Evolutionary conservation across 805 yeast genomes (phyloP), one percentile per base, ranked within the genome.

Genomic region (Saccharomycopsis sp.): DNA sequence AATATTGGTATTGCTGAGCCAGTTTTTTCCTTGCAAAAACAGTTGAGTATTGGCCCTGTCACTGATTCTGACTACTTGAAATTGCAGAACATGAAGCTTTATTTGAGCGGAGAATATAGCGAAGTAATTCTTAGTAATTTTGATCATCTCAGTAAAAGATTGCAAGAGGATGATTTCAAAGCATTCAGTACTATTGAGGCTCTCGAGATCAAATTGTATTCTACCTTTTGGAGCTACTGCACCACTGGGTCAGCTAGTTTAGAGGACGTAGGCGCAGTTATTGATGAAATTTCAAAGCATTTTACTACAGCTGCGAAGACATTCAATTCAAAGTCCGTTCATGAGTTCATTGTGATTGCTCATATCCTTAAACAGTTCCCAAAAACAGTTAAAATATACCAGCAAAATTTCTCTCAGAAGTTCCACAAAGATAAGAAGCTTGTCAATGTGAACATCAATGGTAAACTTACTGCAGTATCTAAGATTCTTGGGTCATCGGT

Each of bases 21-120:
- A 20, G 17, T 49, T 38, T 1, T 2, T 14, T 3, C n/a, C 14
- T 49, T 53, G 47, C 17, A 56, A 20, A 20, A 22, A 3, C n/a
- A 29, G 34, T n/a, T 56, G 3, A 17, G 23, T 29, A 24, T 34
- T 20, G 62, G 62, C 2, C 59, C 59, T 2, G 42, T 15, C 2
- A 50, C 56, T 7, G 54, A 49, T 7, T 25, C 19, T 14, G 17
- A 49, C 22, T 50, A 59, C 47, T 42, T 59, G 35, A 59, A 56
- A 20, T 24, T 56, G 25, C 34, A 53, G 23, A 56, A 42, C 25
- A 25, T 56, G 24, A 49, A 56, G 29, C 17, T 22, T 49, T n/a
- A 35, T 56, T 12, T 34, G 22, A 34, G 54, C 35, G 17, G 7
- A n/a, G 14, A 34, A 24, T 35, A 41, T 3, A 14, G 49, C 44